These are phyloP conservation scores for Kondoa subrosea DNA, from an alignment of 768 basidiomycete genomes.

Conservation along the genomic window DNA sequence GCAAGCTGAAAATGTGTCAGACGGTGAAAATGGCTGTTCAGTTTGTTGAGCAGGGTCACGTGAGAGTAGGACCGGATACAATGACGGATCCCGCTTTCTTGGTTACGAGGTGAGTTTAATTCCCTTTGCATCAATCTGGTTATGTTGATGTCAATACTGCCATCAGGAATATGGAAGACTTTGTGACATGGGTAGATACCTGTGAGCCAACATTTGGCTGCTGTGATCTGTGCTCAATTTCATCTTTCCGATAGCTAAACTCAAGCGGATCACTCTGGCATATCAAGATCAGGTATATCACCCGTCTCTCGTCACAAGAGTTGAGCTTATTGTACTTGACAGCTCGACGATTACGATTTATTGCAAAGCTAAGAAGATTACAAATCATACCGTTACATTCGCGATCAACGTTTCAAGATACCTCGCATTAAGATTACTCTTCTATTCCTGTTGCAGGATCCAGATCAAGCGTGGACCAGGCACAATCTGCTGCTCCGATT, in stretches of 20 bases:
- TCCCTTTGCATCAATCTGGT: neutral
- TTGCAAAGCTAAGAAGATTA: no score
- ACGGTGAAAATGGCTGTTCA: conserved; percentile 85
- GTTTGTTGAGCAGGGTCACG: conserved; percentile 95
- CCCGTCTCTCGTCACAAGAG: neutral
- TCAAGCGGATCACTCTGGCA: neutral
- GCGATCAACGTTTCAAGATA: no score
- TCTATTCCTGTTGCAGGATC: no score
- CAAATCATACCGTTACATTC: no score
- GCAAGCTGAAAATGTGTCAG: conserved; percentile 84
- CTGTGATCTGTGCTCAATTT: neutral
- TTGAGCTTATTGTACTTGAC: neutral
- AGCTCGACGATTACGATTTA: neutral
- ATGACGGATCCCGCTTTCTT: conserved; percentile 92
- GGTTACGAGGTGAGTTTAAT: conserved; percentile 54
- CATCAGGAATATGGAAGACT: conserved; percentile 87
- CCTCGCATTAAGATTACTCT: no score
- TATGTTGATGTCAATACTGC: conserved; percentile 9
- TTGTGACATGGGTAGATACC: conserved; percentile 97
- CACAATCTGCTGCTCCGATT: no score
- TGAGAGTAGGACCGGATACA: conserved; percentile 88
- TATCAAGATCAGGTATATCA: neutral
- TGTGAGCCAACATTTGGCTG: conserved; percentile 41
- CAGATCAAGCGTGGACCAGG: no score
- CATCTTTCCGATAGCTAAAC: neutral